phyloP scores from a whole-genome alignment of 1,139 yeast species.

The Yamadazyma dendronema region DNA sequence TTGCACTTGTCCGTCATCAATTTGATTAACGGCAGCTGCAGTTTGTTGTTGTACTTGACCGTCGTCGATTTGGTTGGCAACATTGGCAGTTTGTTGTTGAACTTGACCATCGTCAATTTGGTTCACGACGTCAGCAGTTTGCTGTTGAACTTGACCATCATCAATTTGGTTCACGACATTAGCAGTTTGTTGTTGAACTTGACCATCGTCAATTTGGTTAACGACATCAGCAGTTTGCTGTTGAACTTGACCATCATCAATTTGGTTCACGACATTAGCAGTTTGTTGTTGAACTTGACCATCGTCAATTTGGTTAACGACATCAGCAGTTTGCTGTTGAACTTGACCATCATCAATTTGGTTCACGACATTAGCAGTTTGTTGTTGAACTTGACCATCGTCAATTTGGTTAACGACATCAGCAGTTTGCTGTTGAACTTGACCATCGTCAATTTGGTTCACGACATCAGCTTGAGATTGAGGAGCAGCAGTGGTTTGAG shows the following conservation, averaged over 20 bases:
- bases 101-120: slow-evolving; percentile 38
- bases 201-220: slow-evolving; percentile 40
- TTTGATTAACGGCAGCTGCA: slow-evolving; percentile 33
- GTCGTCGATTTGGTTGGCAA: slow-evolving; percentile 37
- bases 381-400: slow-evolving; percentile 30
- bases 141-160: slow-evolving; percentile 42
- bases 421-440: slow-evolving; percentile 39
- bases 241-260: slow-evolving; percentile 42
- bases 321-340: slow-evolving; percentile 34
- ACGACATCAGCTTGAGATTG: no score
- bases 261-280: slow-evolving; percentile 34
- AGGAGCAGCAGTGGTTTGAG: slow-evolving; percentile 33
- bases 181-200: slow-evolving; percentile 41
- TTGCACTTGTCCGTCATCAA: slow-evolving; percentile 37
- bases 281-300: slow-evolving; percentile 44
- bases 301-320: slow-evolving; percentile 30
- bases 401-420: slow-evolving; percentile 26
- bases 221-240: slow-evolving; percentile 34
- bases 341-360: slow-evolving; percentile 40
- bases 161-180: slow-evolving; percentile 34
- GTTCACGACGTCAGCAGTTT: slow-evolving; percentile 33
- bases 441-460: slow-evolving; percentile 37
- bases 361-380: slow-evolving; percentile 20
- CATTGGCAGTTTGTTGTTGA: slow-evolving; percentile 36
- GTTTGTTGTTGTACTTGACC: slow-evolving; percentile 43